A percentile compares a stretch with the other conserved stretches of the same genome.
These are phyloP conservation scores for Vickermania spadyakhi DNA, from an alignment of 208 protist species.

Conservation along the genomic window DNA sequence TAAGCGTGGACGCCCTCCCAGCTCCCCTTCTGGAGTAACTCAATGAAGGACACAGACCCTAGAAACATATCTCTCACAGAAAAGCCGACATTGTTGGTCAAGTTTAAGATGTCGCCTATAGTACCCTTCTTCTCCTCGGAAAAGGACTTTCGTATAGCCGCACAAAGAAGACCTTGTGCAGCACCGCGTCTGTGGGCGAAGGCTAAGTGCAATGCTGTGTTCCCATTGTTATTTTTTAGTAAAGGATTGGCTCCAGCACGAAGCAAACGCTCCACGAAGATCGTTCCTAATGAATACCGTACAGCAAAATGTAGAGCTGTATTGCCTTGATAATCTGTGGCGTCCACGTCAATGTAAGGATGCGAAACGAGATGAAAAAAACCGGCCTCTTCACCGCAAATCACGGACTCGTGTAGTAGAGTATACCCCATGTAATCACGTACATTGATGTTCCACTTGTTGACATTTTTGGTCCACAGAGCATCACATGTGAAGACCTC, in stretches of 20 bases:
- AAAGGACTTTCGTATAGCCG: not conserved
- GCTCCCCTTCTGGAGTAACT: constrained; percentile 53
- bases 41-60: constrained; percentile 36
- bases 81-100: constrained; percentile 34
- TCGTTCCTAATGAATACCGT: constrained; percentile 19
- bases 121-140: not conserved
- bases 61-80: constrained; percentile 52
- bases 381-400: constrained; percentile 37
- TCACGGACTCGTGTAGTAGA: constrained; percentile 55
- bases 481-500: constrained; percentile 14
- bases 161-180: not conserved
- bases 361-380: constrained; percentile 47
- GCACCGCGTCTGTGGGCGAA: constrained; percentile 9
- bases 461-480: constrained; percentile 24
- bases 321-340: constrained; percentile 28
- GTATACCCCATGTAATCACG: constrained; percentile 68
- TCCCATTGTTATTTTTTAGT: constrained; percentile 11
- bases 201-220: constrained; percentile 59
- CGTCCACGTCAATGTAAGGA: constrained; percentile 44
- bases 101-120: not conserved
- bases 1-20: constrained; percentile 34
- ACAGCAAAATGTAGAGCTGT: constrained; percentile 65
- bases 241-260: constrained; percentile 28
- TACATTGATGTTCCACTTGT: constrained; percentile 65
- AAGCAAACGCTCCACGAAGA: constrained; percentile 31